phyloP scores from a whole-genome alignment of 768 basidiomycete species.

The Filobasidium floriforme region DNA sequence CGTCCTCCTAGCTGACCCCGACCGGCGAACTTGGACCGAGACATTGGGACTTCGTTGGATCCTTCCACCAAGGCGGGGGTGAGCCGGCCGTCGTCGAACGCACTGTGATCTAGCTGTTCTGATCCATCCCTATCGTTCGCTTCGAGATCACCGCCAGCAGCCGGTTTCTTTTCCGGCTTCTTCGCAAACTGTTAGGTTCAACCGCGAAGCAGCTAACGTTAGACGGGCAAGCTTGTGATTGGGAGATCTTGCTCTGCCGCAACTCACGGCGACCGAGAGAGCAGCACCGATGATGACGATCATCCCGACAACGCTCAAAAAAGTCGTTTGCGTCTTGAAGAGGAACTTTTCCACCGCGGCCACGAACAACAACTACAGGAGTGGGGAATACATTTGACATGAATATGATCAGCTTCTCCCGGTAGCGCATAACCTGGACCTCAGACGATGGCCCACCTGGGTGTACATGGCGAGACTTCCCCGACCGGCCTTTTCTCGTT shows the following conservation, averaged over 20 bases:
- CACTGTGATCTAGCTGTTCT: too few species aligned
- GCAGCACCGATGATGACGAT: conserved; percentile 60
- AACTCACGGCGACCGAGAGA: conserved; percentile 58
- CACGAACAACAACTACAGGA: conserved; percentile 59
- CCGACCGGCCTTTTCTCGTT: conserved; percentile 59
- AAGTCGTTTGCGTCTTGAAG: conserved; percentile 57
- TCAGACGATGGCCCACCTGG: conserved; percentile 46
- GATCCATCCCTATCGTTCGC: not conserved
- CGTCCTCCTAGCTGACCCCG: too few species aligned
- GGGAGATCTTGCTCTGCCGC: not conserved
- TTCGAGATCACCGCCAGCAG: not conserved
- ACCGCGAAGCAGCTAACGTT: too few species aligned
- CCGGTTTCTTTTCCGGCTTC: too few species aligned
- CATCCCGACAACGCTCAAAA: conserved; percentile 58
- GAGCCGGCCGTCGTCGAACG: not conserved
- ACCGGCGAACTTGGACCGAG: not conserved
- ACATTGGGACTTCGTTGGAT: not conserved
- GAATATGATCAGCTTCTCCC: not conserved
- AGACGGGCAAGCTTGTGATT: not conserved
- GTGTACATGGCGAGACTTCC: conserved; percentile 59
- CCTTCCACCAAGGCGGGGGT: not conserved
- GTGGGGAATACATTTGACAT: not conserved
- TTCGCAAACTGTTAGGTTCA: too few species aligned
- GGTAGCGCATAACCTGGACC: not conserved
- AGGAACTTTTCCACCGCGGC: conserved; percentile 58